Evolutionary conservation across 345 rosid genomes (phyloP).

Genomic region (Jatropha curcas): DNA sequence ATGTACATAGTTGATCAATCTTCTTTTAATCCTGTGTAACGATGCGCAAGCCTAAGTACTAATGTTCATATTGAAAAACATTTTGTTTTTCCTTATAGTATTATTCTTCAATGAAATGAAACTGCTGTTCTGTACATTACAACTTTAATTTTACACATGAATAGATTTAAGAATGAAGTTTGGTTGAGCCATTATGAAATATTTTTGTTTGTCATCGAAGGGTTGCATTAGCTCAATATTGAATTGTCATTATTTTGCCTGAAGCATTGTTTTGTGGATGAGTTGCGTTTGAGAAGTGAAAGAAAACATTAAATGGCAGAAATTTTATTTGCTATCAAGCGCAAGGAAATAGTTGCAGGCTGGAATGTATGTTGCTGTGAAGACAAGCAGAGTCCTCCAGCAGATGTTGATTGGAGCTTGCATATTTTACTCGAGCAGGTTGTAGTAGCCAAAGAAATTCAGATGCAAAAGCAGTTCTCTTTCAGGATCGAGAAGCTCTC

Average conservation of each 20-base stretch:
- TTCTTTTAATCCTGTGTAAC: conserved; percentile 1
- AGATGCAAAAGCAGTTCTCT: too few relatives aligned
- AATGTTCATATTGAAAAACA: not conserved
- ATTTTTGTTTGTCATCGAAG: not conserved
- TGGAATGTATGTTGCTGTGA: too few relatives aligned
- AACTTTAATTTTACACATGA: not conserved
- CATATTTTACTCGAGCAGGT: too few relatives aligned
- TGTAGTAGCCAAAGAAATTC: too few relatives aligned
- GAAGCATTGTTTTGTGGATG: not conserved
- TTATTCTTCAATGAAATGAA: not conserved
- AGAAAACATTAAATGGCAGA: not conserved
- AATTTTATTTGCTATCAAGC: too few relatives aligned
- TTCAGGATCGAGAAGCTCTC: too few relatives aligned
- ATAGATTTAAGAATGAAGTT: not conserved
- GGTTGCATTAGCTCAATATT: not conserved
- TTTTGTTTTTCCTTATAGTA: not conserved
- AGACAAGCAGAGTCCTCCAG: too few relatives aligned
- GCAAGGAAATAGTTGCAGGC: too few relatives aligned
- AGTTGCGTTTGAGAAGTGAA: not conserved
- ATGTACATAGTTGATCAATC: conserved; percentile 14
- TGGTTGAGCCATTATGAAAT: not conserved
- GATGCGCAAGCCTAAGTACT: conserved; percentile 16
- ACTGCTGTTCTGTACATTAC: not conserved
- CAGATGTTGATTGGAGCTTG: too few relatives aligned
- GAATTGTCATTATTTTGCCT: not conserved